Percentiles rank a stretch among this genome's conserved stretches.
These are phyloP conservation scores for Scleromitrula shiraiana DNA, from an alignment of 2,329 filamentous ascomycete species.

Conservation along the genomic window DNA sequence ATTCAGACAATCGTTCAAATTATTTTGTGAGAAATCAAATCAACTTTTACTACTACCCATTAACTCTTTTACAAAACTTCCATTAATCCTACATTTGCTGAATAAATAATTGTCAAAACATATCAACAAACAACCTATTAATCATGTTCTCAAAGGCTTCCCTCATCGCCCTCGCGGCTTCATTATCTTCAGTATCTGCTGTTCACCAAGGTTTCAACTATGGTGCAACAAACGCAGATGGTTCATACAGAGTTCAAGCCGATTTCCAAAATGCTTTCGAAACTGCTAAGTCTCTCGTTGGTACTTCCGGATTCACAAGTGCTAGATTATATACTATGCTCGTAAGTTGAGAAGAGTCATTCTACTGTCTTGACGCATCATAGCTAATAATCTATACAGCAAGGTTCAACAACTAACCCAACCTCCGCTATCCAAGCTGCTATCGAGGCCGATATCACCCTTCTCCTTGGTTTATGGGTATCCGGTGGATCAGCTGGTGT, in stretches of 20 bases:
- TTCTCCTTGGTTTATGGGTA: constrained; percentile 80
- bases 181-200: constrained; percentile 30
- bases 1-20: too few relatives aligned
- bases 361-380: background rate
- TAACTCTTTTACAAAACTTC: background rate
- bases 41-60: background rate
- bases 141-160: constrained; percentile 23
- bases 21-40: too few relatives aligned
- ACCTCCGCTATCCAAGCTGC: constrained; percentile 75
- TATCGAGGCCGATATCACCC: constrained; percentile 67
- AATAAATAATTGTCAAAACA: too few relatives aligned
- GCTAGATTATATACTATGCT: constrained; percentile 64
- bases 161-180: constrained; percentile 23
- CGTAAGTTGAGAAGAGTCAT: constrained; percentile 31
- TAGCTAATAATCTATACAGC: constrained; percentile 34
- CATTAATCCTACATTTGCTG: background rate
- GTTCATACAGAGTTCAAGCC: constrained; percentile 48
- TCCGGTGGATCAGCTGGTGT: constrained; percentile 58
- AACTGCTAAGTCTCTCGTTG: constrained; percentile 53
- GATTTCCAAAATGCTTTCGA: constrained; percentile 67
- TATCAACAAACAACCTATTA: constrained; percentile 3
- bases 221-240: constrained; percentile 59
- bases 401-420: constrained; percentile 55
- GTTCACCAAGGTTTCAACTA: constrained; percentile 53
- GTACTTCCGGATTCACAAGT: constrained; percentile 58